Evolutionary conservation across 805 yeast species (phyloP).

Genomic region (Lipomyces oligophaga): DNA sequence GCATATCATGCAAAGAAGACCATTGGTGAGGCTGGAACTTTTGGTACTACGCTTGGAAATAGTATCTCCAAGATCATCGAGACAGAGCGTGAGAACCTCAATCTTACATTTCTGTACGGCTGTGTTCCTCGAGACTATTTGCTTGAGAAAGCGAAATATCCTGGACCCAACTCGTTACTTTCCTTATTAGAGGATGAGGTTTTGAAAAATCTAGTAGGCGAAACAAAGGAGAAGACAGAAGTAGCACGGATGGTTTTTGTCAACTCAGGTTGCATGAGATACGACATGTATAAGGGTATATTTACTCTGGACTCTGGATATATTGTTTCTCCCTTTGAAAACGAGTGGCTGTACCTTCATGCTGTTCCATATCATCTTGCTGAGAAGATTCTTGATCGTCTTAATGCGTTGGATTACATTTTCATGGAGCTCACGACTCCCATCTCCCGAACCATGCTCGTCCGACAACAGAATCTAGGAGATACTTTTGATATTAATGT

Average conservation of each 20-base stretch:
- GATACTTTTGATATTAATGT: slow-evolving; percentile 24
- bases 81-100: slow-evolving; percentile 45
- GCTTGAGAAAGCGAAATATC: slow-evolving; percentile 62
- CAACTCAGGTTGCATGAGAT: slow-evolving; percentile 85
- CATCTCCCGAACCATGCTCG: slow-evolving; percentile 27
- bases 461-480: slow-evolving; percentile 20
- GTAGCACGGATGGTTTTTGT: slow-evolving; percentile 53
- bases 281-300: slow-evolving; percentile 79
- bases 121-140: slow-evolving; percentile 63
- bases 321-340: slow-evolving; percentile 80
- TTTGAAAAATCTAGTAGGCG: slow-evolving; percentile 44
- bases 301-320: slow-evolving; percentile 76
- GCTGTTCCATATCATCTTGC: slow-evolving; percentile 60
- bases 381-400: slow-evolving; percentile 45
- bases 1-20: slow-evolving; percentile 51
- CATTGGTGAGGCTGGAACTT: slow-evolving; percentile 34
- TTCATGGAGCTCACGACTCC: slow-evolving; percentile 29
- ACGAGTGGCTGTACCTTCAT: slow-evolving; percentile 67
- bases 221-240: slow-evolving; percentile 34
- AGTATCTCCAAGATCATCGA: slow-evolving; percentile 46
- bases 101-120: slow-evolving; percentile 58
- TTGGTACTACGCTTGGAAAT: slow-evolving; percentile 56
- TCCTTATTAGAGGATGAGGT: slow-evolving; percentile 56
- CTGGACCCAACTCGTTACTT: slow-evolving; percentile 55
- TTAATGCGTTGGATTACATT: slow-evolving; percentile 57